phyloP scores from a whole-genome alignment of 1,284 basidiomycete species.

The Dichomitus squalens region DNA sequence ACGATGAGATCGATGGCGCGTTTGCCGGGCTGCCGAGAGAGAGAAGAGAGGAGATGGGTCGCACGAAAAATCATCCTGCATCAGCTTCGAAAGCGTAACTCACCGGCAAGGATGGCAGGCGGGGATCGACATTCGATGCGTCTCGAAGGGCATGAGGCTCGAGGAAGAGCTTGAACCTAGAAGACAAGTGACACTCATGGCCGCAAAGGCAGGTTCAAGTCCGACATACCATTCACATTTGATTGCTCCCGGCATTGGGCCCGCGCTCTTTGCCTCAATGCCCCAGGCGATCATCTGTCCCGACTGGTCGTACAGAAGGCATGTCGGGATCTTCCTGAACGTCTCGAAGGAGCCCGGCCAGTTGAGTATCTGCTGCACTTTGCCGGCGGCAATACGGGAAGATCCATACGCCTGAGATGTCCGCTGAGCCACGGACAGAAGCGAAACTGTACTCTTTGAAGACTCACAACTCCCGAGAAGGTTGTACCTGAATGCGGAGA shows the following conservation, averaged over 20 bases:
- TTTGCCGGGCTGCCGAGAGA: slow-evolving; percentile 61
- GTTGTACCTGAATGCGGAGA: slow-evolving; percentile 60
- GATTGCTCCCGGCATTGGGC: slow-evolving; percentile 62
- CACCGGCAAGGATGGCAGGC: slow-evolving; percentile 78
- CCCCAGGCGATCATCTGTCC: slow-evolving; percentile 79
- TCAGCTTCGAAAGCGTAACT: slow-evolving; percentile 30
- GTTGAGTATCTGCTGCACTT: slow-evolving; percentile 75
- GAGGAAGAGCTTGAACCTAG: slow-evolving; percentile 78
- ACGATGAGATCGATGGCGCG: slow-evolving; percentile 73
- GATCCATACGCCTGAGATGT: slow-evolving; percentile 69
- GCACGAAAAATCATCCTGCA: slow-evolving; percentile 12
- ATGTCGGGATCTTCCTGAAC: slow-evolving; percentile 81
- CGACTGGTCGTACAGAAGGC: slow-evolving; percentile 70
- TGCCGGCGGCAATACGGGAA: slow-evolving; percentile 75
- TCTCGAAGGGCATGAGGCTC: slow-evolving; percentile 78
- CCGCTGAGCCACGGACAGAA: slow-evolving; percentile 3
- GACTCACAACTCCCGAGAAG: slow-evolving; percentile 78
- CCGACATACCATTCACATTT: slow-evolving; percentile 68
- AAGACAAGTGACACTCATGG: slow-evolving; percentile 19
- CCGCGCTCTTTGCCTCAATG: slow-evolving; percentile 76
- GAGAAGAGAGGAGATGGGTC: slow-evolving; percentile 4
- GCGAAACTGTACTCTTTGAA: neutral
- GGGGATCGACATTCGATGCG: slow-evolving; percentile 64
- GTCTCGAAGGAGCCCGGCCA: slow-evolving; percentile 82
- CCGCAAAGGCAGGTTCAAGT: neutral